Base-by-base conservation (phyloP, 257 asterid genomes). In the Nicotiana obtusifolia region DNA sequence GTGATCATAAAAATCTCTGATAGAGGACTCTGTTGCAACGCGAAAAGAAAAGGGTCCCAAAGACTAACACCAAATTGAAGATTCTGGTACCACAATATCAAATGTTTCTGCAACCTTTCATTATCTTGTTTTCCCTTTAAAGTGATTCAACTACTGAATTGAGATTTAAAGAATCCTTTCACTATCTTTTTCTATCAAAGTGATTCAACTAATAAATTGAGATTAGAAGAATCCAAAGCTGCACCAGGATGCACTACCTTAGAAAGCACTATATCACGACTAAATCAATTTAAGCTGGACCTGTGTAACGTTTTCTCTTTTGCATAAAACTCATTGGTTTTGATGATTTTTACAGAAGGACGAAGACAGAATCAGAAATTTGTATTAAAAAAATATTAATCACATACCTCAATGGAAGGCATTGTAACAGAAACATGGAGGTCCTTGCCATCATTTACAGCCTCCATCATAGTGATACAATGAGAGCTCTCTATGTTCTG, bases 401-500 rank as follows among this genome's bases (percentile, higher is more conserved):
- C 20, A 73, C 56, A 20, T 85, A 89, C 91, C 91, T 89, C 91
- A 85, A 89, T 87, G 60, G 90, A 87, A 84, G 91, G 91, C 91
- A 89, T 89, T 85, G 87, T 89, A 71, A 89, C 91, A 15, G 91
- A 89, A 59, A 87, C 30, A 81, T 89, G 91, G 60, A 89, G 90
- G 81, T 89, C 91, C 67, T 89, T 86, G 73, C 91, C 91, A 61
- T 84, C 83, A 60, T 89, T 87, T 41, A 89, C 83, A 10, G 90
- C 83, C 84, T 89, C 91, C 91, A 89, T 87, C 90, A 89, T 85
- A 67, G 91, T 89, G 84, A 87, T 87, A 73, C 92, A 89, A 64
- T 87, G 90, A 5, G 92, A 89, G 83, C 92, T 89, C 84, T 89
- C 92, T 59, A 89, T 85, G 81, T 89, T 89, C 85, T 89, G 92